Evolutionary conservation across 2,329 filamentous ascomycete species (phyloP).

Genomic region (Aspergillus texensis): DNA sequence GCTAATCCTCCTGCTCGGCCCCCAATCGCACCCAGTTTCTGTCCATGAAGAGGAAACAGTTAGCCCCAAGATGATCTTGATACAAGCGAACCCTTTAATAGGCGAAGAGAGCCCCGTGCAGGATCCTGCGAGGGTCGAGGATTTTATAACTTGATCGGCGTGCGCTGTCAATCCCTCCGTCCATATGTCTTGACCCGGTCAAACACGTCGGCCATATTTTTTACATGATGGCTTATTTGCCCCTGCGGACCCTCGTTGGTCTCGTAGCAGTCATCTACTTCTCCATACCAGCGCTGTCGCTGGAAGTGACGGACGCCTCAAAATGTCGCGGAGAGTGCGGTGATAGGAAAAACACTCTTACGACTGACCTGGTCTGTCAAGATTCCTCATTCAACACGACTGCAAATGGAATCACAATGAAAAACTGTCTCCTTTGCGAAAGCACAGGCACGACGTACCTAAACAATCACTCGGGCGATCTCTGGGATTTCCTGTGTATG

Average conservation of each 20-base stretch:
- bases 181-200: background rate
- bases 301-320: background rate
- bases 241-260: background rate
- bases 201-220: background rate
- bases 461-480: background rate
- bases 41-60: background rate
- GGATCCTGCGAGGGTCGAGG: background rate
- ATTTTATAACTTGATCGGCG: background rate
- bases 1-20: background rate
- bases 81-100: background rate
- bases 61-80: background rate
- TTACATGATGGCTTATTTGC: background rate
- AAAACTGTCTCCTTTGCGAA: constrained; percentile 3
- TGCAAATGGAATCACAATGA: background rate
- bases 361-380: background rate
- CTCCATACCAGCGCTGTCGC: background rate
- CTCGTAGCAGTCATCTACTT: background rate
- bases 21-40: background rate
- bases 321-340: background rate
- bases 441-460: constrained; percentile 5
- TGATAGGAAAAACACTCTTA: background rate
- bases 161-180: background rate
- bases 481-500: background rate
- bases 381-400: constrained; percentile 1
- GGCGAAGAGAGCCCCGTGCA: background rate